phyloP scores from a whole-genome alignment of 306 rosid genomes.

The Dalbergia oliveri region DNA sequence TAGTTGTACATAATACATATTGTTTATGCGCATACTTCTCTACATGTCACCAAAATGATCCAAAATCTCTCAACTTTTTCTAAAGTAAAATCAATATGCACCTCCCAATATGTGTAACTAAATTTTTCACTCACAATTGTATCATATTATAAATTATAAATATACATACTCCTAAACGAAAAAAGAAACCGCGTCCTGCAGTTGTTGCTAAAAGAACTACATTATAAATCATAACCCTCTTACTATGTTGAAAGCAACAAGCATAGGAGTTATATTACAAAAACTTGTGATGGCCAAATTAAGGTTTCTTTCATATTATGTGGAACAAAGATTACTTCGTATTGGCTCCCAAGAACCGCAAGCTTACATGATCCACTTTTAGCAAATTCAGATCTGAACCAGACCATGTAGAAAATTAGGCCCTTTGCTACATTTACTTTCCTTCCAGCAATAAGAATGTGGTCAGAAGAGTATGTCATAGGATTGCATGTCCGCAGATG shows the following conservation, averaged over 20 bases:
- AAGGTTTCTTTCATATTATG: neutral
- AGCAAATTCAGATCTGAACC: slow-evolving; percentile 3
- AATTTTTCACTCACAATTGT: neutral
- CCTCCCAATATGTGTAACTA: neutral
- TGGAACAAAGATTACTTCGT: neutral
- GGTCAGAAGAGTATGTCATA: slow-evolving; percentile 29
- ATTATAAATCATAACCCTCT: neutral
- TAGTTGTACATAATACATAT: neutral
- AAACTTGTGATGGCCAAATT: neutral
- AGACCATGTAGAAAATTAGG: neutral
- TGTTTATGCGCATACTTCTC: neutral
- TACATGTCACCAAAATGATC: neutral
- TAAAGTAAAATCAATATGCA: neutral
- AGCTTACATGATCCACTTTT: slow-evolving; percentile 9
- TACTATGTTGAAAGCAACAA: slow-evolving; percentile 23
- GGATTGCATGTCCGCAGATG: slow-evolving; percentile 17
- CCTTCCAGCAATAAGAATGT: neutral
- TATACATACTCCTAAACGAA: neutral
- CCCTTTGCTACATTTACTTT: slow-evolving; percentile 3
- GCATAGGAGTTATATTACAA: neutral
- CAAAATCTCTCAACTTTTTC: neutral
- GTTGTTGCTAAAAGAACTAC: slow-evolving; percentile 2
- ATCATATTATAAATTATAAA: neutral
- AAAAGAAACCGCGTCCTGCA: neutral
- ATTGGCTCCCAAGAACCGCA: slow-evolving; percentile 16